A percentile compares a stretch with the other conserved stretches of the same genome.
These are phyloP conservation scores for Chrysosphaeria jannelii DNA, from an alignment of 2,329 filamentous ascomycete genomes.

Conservation along the genomic window DNA sequence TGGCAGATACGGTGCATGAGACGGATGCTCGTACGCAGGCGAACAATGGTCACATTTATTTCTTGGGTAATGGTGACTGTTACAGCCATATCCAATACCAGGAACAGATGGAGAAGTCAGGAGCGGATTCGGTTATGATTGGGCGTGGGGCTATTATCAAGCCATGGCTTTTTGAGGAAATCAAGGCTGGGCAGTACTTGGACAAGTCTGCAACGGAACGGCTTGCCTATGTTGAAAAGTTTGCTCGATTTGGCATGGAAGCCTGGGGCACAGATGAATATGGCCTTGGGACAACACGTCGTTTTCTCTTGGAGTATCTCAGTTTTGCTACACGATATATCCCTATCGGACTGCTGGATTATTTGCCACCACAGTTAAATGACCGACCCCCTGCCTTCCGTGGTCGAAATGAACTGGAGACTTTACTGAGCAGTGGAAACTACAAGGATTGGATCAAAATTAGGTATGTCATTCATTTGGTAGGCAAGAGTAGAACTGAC, in stretches of 20 bases:
- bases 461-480: conserved; percentile 20
- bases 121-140: conserved; percentile 87
- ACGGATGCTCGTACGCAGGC: conserved; percentile 45
- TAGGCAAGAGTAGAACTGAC: not conserved
- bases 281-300: conserved; percentile 64
- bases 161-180: conserved; percentile 96
- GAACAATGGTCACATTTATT: conserved; percentile 38
- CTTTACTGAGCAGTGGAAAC: conserved; percentile 65
- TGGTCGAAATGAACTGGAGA: conserved; percentile 76
- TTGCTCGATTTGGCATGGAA: conserved; percentile 68
- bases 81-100: conserved; percentile 80
- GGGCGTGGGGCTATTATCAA: conserved; percentile 90
- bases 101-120: conserved; percentile 41
- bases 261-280: conserved; percentile 91
- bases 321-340: conserved; percentile 85
- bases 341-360: conserved; percentile 62
- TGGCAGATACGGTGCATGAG: conserved; percentile 50
- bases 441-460: conserved; percentile 99
- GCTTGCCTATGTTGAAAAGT: conserved; percentile 62
- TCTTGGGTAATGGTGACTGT: conserved; percentile 88
- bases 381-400: conserved; percentile 64
- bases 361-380: conserved; percentile 65
- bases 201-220: conserved; percentile 83
- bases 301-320: conserved; percentile 85
- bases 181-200: conserved; percentile 67